A percentile compares a stretch with the other conserved stretches of the same genome.
Evolutionary conservation across 1,284 basidiomycete genomes (phyloP).

Genomic region (Pseudozyma thailandica): DNA sequence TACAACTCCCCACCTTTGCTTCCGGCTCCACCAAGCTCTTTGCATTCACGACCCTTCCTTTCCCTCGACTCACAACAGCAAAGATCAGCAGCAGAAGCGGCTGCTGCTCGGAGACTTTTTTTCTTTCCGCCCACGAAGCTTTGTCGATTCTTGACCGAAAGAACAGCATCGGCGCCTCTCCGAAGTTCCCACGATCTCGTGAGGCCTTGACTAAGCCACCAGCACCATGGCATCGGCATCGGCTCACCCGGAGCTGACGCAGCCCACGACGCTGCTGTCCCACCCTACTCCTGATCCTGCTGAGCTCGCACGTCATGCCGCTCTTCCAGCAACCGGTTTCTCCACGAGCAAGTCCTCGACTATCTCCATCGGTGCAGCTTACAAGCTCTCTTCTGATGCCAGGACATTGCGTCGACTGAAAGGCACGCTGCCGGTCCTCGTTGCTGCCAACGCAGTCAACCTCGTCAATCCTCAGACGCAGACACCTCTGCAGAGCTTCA

Average conservation of each 20-base stretch:
- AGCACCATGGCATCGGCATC: constrained; percentile 36
- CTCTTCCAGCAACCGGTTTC: constrained; percentile 28
- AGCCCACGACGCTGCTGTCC: constrained; percentile 32
- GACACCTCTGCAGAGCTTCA: constrained; percentile 47
- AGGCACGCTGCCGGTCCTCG: constrained; percentile 36
- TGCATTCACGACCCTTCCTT: too few relatives aligned
- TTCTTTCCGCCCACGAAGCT: too few relatives aligned
- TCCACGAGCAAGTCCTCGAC: constrained; percentile 28
- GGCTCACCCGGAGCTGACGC: constrained; percentile 29
- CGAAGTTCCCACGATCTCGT: too few relatives aligned
- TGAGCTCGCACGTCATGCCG: constrained; percentile 28
- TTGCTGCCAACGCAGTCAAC: constrained; percentile 37
- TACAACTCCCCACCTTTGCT: too few relatives aligned
- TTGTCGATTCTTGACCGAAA: too few relatives aligned
- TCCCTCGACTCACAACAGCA: too few relatives aligned
- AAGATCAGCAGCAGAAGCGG: too few relatives aligned
- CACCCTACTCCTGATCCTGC: constrained; percentile 29
- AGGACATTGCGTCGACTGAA: constrained; percentile 35
- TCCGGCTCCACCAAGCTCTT: too few relatives aligned
- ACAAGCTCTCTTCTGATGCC: constrained; percentile 42
- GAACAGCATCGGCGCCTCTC: background rate
- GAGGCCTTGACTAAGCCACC: background rate
- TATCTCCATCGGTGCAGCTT: constrained; percentile 38
- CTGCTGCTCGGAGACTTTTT: too few relatives aligned
- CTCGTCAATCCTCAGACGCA: constrained; percentile 47